A percentile compares a stretch with the other conserved stretches of the same genome.
phyloP scores from a whole-genome alignment of 768 basidiomycete species.

The Pulveroboletus sp. region DNA sequence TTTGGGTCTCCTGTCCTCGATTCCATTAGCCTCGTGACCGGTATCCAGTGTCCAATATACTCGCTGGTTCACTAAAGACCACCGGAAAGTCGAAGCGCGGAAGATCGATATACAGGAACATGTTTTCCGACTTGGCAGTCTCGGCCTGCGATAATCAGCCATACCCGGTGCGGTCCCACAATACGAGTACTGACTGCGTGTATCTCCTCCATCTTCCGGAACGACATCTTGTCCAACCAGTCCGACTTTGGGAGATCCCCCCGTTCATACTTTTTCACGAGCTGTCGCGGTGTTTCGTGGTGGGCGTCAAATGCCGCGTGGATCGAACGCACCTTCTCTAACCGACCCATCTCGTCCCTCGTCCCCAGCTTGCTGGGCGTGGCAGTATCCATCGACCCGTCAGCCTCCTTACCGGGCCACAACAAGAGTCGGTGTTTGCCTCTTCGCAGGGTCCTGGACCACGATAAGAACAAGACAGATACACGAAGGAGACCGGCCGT shows the following conservation, averaged over 20 bases:
- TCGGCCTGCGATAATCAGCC: conserved; percentile 59
- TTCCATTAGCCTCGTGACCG: background rate
- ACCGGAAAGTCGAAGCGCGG: conserved; percentile 98
- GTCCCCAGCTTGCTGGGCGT: conserved; percentile 84
- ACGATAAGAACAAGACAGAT: background rate
- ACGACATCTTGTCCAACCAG: conserved; percentile 92
- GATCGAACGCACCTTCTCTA: conserved; percentile 69
- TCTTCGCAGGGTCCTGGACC: conserved; percentile 72
- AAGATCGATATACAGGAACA: conserved; percentile 95
- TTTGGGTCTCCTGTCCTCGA: conserved; percentile 38
- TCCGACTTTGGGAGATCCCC: conserved; percentile 93
- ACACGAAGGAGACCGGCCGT: conserved; percentile 15
- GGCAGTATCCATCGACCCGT: conserved; percentile 72
- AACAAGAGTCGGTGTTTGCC: conserved; percentile 88
- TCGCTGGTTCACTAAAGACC: conserved; percentile 85
- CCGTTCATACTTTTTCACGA: conserved; percentile 94
- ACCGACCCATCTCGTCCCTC: conserved; percentile 89
- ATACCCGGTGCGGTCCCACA: background rate
- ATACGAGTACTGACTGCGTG: conserved; percentile 62
- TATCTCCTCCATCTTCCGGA: conserved; percentile 92
- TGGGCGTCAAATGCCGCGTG: background rate
- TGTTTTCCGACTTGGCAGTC: conserved; percentile 84
- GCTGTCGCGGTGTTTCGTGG: conserved; percentile 34
- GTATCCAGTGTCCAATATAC: conserved; percentile 22
- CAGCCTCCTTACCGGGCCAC: conserved; percentile 82